These are phyloP conservation scores for Penicillium herquei DNA, from an alignment of 495 filamentous ascomycete genomes.

Conservation along the genomic window DNA sequence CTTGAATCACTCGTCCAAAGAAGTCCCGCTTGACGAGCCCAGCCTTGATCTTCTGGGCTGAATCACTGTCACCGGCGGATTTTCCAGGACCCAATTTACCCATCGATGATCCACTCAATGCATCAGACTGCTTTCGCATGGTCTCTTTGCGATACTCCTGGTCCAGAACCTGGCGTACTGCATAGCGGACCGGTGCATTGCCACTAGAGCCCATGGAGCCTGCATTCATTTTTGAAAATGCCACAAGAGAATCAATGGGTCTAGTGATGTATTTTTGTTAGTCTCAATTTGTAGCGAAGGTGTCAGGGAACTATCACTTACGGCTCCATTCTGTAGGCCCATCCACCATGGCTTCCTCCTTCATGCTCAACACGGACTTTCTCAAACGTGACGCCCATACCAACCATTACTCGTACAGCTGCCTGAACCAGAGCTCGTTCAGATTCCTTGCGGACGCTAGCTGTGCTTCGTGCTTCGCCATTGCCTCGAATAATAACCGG, in stretches of 20 bases:
- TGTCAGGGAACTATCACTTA: constrained; percentile 43
- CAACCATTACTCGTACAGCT: constrained; percentile 75
- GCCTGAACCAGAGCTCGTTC: constrained; percentile 78
- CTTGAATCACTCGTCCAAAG: constrained; percentile 72
- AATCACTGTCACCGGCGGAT: constrained; percentile 37
- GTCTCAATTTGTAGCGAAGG: constrained; percentile 19
- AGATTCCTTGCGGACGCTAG: constrained; percentile 78
- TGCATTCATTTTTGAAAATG: constrained; percentile 39
- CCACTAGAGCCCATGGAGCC: constrained; percentile 24
- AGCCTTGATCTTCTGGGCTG: constrained; percentile 25
- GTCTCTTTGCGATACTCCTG: constrained; percentile 77
- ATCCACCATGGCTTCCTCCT: constrained; percentile 54
- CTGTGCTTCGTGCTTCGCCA: constrained; percentile 63
- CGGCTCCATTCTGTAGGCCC: constrained; percentile 95
- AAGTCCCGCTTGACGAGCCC: constrained; percentile 75
- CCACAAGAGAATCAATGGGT: constrained; percentile 64
- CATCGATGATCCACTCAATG: constrained; percentile 43
- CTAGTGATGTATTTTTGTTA: constrained; percentile 33
- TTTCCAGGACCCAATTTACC: constrained; percentile 25
- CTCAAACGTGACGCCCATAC: constrained; percentile 78
- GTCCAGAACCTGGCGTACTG: constrained; percentile 87
- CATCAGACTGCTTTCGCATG: constrained; percentile 55
- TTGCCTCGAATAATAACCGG: constrained; percentile 83
- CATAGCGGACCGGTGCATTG: constrained; percentile 74
- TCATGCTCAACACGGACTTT: constrained; percentile 74